Evolutionary conservation across 2,329 filamentous ascomycete species (phyloP), one percentile per base, ranked within the genome.

Genomic region (Canariomyces notabilis): DNA sequence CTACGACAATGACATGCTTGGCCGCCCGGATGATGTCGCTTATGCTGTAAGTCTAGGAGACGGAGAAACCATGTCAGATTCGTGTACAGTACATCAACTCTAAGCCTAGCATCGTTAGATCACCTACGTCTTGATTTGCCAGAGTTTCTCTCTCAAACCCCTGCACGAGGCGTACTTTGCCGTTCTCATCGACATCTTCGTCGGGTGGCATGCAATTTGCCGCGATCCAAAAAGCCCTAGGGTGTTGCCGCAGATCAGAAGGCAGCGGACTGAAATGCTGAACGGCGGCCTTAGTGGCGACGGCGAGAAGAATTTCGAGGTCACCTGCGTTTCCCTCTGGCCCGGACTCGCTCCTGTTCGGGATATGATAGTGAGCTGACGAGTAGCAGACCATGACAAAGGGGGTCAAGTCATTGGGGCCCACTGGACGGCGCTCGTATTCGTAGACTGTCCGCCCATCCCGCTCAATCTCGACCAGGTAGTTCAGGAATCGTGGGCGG

Each of bases 1-100:
- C 48, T 11, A 55, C 48, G 26, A 61, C 56, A 34, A 53, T 34
- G 36, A 59, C 51, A 4, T 41, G 21, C 6, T 49, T 9, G 11
- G 57, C 52, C 9, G 52, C 54, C 8, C 57, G 55, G 15, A 60
- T 33, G 2, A 61, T 47, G 29, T 61, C 59, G 9, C 49, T 48
- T 33, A 59, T 61, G 15, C 50, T 42, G 39, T 58, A 60, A 11
- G 57, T 56, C 46, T 53, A 19, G 6, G 19, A 4, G 11, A 44
- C 22, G 22, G 11, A 11, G 22, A 11, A 6, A 26, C 11, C 22
- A 26, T 6, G 21, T 22, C 14, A 15, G 37, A 11, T 26, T 6
- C 22, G 22, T 26, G 22, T 11, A 11, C 22, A 11, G 6, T 11
- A 11, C 22, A 11, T 11, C 11, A 6, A 26, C 11, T 6, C 22